Conservation (phyloP, 2,329 filamentous ascomycete species). For the Colletotrichum eremochloae region DNA sequence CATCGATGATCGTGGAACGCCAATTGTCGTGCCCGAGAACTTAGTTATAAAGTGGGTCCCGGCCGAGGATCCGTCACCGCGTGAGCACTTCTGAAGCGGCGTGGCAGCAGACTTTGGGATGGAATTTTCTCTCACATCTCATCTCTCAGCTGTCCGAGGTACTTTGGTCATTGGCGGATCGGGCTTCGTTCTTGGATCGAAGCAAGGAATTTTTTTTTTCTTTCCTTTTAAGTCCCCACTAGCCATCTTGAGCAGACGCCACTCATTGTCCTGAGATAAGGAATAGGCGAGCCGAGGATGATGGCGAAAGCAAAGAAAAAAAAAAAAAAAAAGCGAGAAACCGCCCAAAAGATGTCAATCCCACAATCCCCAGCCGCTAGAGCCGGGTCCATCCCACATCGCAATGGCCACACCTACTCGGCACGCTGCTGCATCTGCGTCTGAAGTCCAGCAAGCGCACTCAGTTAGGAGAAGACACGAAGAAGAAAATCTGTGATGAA, state of each 20-base stretch:
- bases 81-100: constrained; percentile 40
- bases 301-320: constrained; percentile 7
- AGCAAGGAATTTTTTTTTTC: neutral
- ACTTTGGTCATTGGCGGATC: constrained; percentile 11
- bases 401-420: neutral
- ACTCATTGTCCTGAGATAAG: constrained; percentile 21
- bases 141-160: constrained; percentile 12
- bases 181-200: constrained; percentile 20
- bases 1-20: constrained; percentile 19
- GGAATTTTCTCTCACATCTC: constrained; percentile 38
- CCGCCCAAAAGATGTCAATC: neutral
- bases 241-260: neutral
- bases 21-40: constrained; percentile 33
- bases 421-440: constrained; percentile 1
- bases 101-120: constrained; percentile 27
- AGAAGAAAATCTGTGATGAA: constrained; percentile 34
- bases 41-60: constrained; percentile 11
- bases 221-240: constrained; percentile 1
- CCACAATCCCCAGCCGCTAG: constrained; percentile 12
- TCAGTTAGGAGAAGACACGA: neutral
- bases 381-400: constrained; percentile 30
- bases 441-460: constrained; percentile 13
- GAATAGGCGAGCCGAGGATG: neutral
- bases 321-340: neutral
- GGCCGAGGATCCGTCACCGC: constrained; percentile 34